Base-by-base conservation (phyloP, 2,329 filamentous ascomycete genomes). In the Sporothrix sp. region DNA sequence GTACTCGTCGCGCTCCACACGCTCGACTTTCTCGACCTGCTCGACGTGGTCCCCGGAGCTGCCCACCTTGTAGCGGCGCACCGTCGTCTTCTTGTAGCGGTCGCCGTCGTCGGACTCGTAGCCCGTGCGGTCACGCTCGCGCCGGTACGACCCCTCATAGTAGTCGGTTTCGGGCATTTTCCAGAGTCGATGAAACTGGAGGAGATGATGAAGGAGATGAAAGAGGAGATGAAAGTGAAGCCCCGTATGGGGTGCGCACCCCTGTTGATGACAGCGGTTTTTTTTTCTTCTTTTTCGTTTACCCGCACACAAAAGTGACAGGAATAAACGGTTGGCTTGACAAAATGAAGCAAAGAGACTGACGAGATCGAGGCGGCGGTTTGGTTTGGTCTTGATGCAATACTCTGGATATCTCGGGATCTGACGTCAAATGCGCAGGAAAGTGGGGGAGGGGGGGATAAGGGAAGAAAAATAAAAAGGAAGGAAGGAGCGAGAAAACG, bases 51-150 rank as follows among this genome's bases (percentile, higher is more conserved):
- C 64, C 48, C 67, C 66, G 48, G 61, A 64, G 10, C 69, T 66
- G 8, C 63, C 62, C 25, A 76, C 72, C 60, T 76, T 76, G 66
- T 77, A 77, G 50, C 74, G 70, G 54, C 70, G 71, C 49, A 76
- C 68, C n/a, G 71, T 75, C 5, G 72, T 70, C 53, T 63, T 67
- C 58, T 65, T 67, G 62, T 70, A 71, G 35, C 43, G 53, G 21
- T 52, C 50, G 21, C 59, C 58, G 28, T 75, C 71, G 50, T 75
- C 73, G 2, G 45, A 47, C 7, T 39, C 47, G 30, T 54, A 57
- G 7, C 11, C 33, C 0, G 33, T 13, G 23, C 47, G 51, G 6
- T 52, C 32, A 6, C 45, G 47, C n/a, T 50, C 53, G n/a, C 53
- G 53, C 14, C 53, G 32, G 33, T 39, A 48, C 8, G 32, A 25